These are phyloP conservation scores for Eutrema japonicum DNA, from an alignment of 345 rosid species.

Conservation along the genomic window DNA sequence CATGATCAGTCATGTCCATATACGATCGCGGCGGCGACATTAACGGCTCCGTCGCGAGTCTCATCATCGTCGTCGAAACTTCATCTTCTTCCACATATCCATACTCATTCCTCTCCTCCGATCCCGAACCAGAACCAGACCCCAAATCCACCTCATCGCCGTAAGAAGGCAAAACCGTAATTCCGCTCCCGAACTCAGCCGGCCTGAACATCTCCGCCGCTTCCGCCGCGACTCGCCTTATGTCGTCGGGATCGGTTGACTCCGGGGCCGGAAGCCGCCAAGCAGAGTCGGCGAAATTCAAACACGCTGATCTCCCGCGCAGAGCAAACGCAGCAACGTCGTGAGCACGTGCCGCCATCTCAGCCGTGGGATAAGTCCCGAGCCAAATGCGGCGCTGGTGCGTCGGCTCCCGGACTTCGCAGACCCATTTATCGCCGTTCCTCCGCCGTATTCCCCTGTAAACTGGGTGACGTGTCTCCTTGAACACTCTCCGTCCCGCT, in stretches of 20 bases:
- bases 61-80: constrained; percentile 23
- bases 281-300: constrained; percentile 71
- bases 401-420: constrained; percentile 67
- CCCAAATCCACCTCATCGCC: constrained; percentile 21
- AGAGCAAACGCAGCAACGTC: constrained; percentile 75
- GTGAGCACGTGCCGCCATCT: constrained; percentile 85
- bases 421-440: constrained; percentile 72
- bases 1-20: constrained; percentile 30
- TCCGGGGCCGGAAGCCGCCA: constrained; percentile 64
- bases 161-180: constrained; percentile 33
- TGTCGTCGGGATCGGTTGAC: constrained; percentile 51
- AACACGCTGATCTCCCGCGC: constrained; percentile 68
- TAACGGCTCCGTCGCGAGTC: constrained; percentile 69
- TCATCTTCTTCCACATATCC: constrained; percentile 29
- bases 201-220: constrained; percentile 64
- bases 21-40: constrained; percentile 59
- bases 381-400: constrained; percentile 72
- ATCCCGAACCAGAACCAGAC: constrained; percentile 22
- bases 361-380: constrained; percentile 73
- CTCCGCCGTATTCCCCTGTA: constrained; percentile 66
- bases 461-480: constrained; percentile 78
- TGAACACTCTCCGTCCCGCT: constrained; percentile 64
- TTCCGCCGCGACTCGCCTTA: constrained; percentile 52
- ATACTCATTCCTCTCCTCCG: constrained; percentile 23
- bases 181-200: constrained; percentile 22